Percentiles rank a stretch among this genome's conserved stretches.
These are phyloP conservation scores for Neofusicoccum kwambonambiense DNA, from an alignment of 2,329 filamentous ascomycete genomes.

Conservation along the genomic window DNA sequence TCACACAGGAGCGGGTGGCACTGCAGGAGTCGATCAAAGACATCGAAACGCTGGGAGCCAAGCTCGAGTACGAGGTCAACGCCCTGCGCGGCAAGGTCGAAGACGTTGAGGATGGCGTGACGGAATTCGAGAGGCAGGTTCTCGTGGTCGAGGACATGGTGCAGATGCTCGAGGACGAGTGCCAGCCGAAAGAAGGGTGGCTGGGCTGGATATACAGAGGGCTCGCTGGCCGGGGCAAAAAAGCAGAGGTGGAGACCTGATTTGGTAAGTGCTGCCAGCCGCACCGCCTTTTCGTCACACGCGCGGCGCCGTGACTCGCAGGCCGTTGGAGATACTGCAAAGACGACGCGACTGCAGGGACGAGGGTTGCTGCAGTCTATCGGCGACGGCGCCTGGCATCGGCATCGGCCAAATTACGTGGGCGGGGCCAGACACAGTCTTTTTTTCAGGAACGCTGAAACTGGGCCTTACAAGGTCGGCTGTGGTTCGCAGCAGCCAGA, in stretches of 20 bases:
- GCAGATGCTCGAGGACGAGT: conserved; percentile 59
- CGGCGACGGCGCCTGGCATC: not conserved
- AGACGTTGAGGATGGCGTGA: conserved; percentile 81
- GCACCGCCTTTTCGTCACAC: conserved; percentile 5
- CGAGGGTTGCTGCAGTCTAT: conserved; percentile 8
- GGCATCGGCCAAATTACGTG: conserved; percentile 10
- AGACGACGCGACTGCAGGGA: not conserved
- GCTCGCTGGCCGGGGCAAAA: not conserved
- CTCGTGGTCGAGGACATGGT: conserved; percentile 42
- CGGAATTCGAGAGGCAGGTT: conserved; percentile 72
- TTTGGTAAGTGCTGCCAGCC: not conserved
- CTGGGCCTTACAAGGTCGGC: conserved; percentile 7
- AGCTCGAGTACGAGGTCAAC: conserved; percentile 88
- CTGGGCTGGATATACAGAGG: conserved; percentile 27
- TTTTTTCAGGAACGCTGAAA: conserved; percentile 6
- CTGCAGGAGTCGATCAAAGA: conserved; percentile 73
- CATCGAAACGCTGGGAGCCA: conserved; percentile 76
- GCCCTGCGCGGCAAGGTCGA: conserved; percentile 75
- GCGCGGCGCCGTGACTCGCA: conserved; percentile 1
- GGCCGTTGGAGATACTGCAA: not conserved
- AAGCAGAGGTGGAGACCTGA: not conserved
- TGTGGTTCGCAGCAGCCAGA: not conserved
- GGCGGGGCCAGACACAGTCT: not conserved
- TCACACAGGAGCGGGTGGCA: conserved; percentile 66
- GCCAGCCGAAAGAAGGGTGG: conserved; percentile 37